These are phyloP conservation scores for Pilobolus umbonatus DNA, from an alignment of 192 early-diverging fungal genomes.

Conservation along the genomic window DNA sequence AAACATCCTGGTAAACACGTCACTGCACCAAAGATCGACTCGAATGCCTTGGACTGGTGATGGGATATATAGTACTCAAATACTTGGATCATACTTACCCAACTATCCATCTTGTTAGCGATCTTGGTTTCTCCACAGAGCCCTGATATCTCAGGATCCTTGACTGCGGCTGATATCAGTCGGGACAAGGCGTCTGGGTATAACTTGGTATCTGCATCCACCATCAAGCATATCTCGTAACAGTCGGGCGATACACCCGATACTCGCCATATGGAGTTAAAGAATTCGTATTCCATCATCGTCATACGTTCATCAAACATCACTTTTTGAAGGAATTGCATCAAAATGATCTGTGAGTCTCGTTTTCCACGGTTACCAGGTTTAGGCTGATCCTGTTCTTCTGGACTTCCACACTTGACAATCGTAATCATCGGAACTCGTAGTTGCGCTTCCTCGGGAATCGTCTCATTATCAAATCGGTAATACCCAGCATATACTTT, in stretches of 20 bases:
- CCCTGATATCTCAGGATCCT: conserved; percentile 68
- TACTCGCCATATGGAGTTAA: conserved; percentile 68
- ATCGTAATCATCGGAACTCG: conserved; percentile 71
- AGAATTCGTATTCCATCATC: conserved; percentile 76
- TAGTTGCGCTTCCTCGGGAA: conserved; percentile 61
- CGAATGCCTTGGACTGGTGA: conserved; percentile 78
- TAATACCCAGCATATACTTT: conserved; percentile 93
- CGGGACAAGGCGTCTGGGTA: conserved; percentile 65
- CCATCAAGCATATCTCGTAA: conserved; percentile 76
- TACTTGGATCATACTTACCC: conserved; percentile 80
- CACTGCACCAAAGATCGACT: conserved; percentile 80
- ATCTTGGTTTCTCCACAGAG: conserved; percentile 81
- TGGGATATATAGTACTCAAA: conserved; percentile 86
- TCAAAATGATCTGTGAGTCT: conserved; percentile 94
- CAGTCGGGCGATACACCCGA: conserved; percentile 66
- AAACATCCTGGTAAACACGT: conserved; percentile 84
- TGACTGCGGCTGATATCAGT: conserved; percentile 67
- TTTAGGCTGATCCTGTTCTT: conserved; percentile 61
- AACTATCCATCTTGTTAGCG: conserved; percentile 69
- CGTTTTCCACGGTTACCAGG: conserved; percentile 93
- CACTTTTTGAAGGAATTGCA: conserved; percentile 90
- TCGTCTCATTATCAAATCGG: conserved; percentile 63
- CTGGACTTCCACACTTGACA: conserved; percentile 51
- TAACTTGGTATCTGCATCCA: conserved; percentile 83
- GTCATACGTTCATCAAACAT: conserved; percentile 89